Evolutionary conservation across 2,329 filamentous ascomycete species (phyloP).

Genomic region (Fulvia fulva): DNA sequence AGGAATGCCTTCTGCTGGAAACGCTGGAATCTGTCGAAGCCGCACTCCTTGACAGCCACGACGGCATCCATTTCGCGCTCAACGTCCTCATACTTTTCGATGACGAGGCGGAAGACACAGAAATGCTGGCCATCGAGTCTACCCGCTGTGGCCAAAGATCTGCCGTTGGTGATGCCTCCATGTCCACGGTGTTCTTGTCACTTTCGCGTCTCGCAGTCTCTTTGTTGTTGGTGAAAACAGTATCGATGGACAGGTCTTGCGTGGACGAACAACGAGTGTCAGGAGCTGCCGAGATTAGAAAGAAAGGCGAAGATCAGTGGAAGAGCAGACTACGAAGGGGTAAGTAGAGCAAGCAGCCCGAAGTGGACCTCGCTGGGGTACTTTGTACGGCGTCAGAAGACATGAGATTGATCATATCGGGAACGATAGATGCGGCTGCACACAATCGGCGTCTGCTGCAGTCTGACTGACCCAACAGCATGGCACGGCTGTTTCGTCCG

Average conservation of each 20-base stretch:
- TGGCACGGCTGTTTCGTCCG: neutral
- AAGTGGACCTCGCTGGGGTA: neutral
- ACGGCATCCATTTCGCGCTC: conserved; percentile 4
- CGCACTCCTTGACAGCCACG: neutral
- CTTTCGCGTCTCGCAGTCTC: neutral
- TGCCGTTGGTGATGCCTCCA: neutral
- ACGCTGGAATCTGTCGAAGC: neutral
- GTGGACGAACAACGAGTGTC: neutral
- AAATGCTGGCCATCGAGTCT: neutral
- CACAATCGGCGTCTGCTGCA: neutral
- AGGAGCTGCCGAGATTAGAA: neutral
- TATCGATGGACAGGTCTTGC: too few relatives aligned
- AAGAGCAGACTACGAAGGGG: neutral
- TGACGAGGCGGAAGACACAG: neutral
- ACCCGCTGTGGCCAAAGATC: neutral
- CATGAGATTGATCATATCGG: neutral
- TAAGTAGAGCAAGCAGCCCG: neutral
- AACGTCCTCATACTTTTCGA: neutral
- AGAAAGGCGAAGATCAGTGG: neutral
- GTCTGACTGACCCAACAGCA: neutral
- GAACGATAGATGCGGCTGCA: neutral
- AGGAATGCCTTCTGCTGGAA: conserved; percentile 2
- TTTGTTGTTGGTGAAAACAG: too few relatives aligned
- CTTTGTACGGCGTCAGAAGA: neutral
- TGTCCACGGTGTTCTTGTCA: neutral